Base-by-base conservation (phyloP, 2,329 filamentous ascomycete species). In the Fusarium subglutinans region DNA sequence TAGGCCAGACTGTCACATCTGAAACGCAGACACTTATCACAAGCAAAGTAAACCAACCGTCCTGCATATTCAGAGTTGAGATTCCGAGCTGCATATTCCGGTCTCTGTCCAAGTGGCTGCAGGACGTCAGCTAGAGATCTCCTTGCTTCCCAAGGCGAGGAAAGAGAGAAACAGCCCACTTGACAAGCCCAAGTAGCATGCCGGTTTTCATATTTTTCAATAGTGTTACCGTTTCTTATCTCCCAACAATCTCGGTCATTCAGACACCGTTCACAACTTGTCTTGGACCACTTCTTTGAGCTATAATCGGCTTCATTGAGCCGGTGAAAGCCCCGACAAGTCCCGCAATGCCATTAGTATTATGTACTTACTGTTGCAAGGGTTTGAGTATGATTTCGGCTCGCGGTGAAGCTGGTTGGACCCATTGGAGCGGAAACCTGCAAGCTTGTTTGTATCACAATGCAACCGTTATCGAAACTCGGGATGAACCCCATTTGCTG, bases 401-500 rank as follows among this genome's bases (percentile, higher is more conserved):
- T 72, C 60, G 62, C 50, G 63, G 57, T 55, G 62, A 65, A 62
- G 58, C 43, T 64, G 66, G 53, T 55, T 66, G 50, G 68, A 47
- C 57, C 58, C 61, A 62, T 70, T 72, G 62, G 66, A 66, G 74
- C 63, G 61, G 71, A 67, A 73, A 69, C 58, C 66, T 63, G 60
- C 44, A 74, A 69, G 57, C 64, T 73, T 71, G 57, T 56, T 73
- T 73, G 73, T 73, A 66, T 47, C 63, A 75, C 70, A 66, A 63
- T 66, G 57, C 54, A 66, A 65, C 71, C 70, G 59, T 67, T 74
- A 73, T 64, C 59, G 61, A 72, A 70, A 57, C 54, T 65, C 69
- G 74, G 71, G 69, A 75, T 61, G 66, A 76, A 76, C 75, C 76
- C 70, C 66, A 77, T 78, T 78, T 76, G 76, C 70, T 62, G 57